A percentile compares a stretch with the other conserved stretches of the same genome.
Conservation (phyloP, 2,329 filamentous ascomycete species). For the Cucurbitaria berberidis region DNA sequence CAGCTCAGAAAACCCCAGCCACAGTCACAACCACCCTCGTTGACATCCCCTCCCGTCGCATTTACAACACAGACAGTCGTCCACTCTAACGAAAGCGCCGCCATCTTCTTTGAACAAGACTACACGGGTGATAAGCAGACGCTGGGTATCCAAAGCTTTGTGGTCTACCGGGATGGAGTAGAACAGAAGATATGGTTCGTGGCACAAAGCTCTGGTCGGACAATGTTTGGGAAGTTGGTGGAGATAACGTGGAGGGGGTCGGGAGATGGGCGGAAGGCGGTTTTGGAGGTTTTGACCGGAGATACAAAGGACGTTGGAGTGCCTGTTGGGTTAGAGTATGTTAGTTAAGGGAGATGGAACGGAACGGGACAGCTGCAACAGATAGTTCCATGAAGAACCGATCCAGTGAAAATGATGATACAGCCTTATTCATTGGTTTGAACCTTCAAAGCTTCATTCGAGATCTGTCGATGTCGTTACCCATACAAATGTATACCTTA, state of each 20-base stretch:
- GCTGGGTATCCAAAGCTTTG: constrained; percentile 16
- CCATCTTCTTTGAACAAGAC: constrained; percentile 15
- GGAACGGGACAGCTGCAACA: too few relatives aligned
- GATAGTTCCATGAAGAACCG: too few relatives aligned
- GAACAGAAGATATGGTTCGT: constrained; percentile 14
- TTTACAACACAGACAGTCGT: constrained; percentile 5
- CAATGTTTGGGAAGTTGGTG: constrained; percentile 18
- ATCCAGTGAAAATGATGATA: too few relatives aligned
- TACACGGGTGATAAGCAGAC: constrained; percentile 11
- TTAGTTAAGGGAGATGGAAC: background rate
- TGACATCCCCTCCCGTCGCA: background rate
- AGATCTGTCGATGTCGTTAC: constrained; percentile 1
- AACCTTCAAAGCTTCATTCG: constrained; percentile 5
- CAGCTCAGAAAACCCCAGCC: background rate
- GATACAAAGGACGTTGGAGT: constrained; percentile 11
- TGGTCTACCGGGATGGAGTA: constrained; percentile 3
- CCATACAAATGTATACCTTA: background rate
- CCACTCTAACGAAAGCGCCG: constrained; percentile 7
- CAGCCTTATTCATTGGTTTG: too few relatives aligned
- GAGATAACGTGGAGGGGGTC: constrained; percentile 10
- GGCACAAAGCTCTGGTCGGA: constrained; percentile 7
- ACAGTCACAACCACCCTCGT: background rate
- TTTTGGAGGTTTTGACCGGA: constrained; percentile 11
- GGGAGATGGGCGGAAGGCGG: constrained; percentile 1
- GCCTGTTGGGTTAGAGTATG: constrained; percentile 17